Evolutionary conservation across 1,139 yeast species (phyloP).

Genomic region (Scheffersomyces lignicola): DNA sequence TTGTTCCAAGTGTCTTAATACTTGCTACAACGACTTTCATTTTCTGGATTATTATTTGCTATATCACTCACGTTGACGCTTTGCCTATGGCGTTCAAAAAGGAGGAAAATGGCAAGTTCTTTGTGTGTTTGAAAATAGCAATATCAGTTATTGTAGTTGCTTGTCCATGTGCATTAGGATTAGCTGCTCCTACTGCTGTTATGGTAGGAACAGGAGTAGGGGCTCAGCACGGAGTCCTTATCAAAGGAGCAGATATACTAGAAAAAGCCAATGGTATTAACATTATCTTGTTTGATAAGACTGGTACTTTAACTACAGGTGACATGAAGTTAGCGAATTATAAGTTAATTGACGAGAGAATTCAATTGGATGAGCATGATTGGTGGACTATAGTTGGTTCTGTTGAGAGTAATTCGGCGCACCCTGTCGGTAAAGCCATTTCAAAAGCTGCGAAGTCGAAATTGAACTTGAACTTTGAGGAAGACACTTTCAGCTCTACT

Average conservation of each 20-base stretch:
- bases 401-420: slow-evolving; percentile 75
- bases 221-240: slow-evolving; percentile 83
- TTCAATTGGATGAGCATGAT: slow-evolving; percentile 16
- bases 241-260: slow-evolving; percentile 90
- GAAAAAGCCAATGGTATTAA: slow-evolving; percentile 70
- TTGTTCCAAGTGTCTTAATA: slow-evolving; percentile 73
- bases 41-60: slow-evolving; percentile 59
- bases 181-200: slow-evolving; percentile 97
- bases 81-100: slow-evolving; percentile 59
- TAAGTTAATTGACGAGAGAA: slow-evolving; percentile 12
- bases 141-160: slow-evolving; percentile 95
- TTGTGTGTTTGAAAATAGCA: slow-evolving; percentile 75
- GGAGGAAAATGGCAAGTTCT: slow-evolving; percentile 57
- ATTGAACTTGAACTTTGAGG: slow-evolving; percentile 32
- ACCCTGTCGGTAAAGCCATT: slow-evolving; percentile 83
- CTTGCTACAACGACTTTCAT: slow-evolving; percentile 66
- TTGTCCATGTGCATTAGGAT: slow-evolving; percentile 95
- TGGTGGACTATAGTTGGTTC: slow-evolving; percentile 66
- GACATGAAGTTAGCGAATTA: slow-evolving; percentile 57
- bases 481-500: slow-evolving; percentile 29
- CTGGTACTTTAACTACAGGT: slow-evolving; percentile 93
- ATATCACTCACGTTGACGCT: slow-evolving; percentile 24
- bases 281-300: slow-evolving; percentile 84
- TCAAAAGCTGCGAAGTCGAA: slow-evolving; percentile 28
- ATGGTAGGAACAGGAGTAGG: slow-evolving; percentile 99